phyloP scores from a whole-genome alignment of 1,139 yeast genomes.

The Hyphopichia fennica region DNA sequence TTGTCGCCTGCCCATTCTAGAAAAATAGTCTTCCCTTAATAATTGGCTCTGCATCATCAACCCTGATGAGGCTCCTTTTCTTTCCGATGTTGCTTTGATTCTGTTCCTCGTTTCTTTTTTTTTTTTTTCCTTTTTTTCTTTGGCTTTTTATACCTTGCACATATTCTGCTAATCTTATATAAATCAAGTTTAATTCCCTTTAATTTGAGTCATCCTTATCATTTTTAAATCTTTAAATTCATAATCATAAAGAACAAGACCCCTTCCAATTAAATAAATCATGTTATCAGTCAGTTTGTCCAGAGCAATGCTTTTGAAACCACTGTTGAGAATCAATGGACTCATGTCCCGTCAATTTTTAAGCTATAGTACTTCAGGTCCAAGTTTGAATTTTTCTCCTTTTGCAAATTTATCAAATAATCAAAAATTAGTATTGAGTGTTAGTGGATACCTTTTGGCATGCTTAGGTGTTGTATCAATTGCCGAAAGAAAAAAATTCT shows the following conservation, averaged over 20 bases:
- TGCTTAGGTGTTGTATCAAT: conserved; percentile 21
- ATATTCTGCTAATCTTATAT: background rate
- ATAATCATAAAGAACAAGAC: background rate
- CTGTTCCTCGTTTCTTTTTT: too few relatives aligned
- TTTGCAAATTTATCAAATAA: conserved; percentile 1
- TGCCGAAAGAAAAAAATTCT: conserved; percentile 23
- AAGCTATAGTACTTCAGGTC: conserved; percentile 1
- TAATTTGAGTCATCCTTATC: background rate
- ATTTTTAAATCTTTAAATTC: background rate
- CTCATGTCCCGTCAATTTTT: background rate
- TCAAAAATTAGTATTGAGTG: conserved; percentile 13
- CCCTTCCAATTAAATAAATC: too few relatives aligned
- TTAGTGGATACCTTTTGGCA: conserved; percentile 20
- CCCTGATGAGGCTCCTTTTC: too few relatives aligned
- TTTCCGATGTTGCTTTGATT: background rate
- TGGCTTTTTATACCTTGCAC: background rate
- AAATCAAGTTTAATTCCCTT: background rate
- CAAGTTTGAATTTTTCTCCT: background rate
- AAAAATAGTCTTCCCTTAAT: too few relatives aligned
- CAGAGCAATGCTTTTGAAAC: background rate
- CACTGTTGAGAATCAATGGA: background rate
- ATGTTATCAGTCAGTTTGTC: conserved; percentile 1
- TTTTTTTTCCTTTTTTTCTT: too few relatives aligned
- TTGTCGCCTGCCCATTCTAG: too few relatives aligned
- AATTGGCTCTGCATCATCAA: too few relatives aligned